Base-by-base conservation (phyloP, 495 filamentous ascomycete genomes). In the Polyplosphaeria fusca region DNA sequence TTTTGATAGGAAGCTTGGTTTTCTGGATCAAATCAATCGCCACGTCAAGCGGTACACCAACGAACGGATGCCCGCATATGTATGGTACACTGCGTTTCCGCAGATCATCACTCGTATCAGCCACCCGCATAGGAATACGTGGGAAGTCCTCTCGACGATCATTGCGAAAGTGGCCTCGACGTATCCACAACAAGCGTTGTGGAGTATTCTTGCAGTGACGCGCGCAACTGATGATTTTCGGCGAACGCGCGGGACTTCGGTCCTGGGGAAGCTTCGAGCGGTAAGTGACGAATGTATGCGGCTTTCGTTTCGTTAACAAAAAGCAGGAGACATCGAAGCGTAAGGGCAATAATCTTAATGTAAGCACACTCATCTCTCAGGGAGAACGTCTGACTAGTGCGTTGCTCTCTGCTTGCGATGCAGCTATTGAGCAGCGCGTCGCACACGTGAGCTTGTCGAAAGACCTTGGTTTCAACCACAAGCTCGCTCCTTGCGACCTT, bases 71-170 rank as follows among this genome's bases (percentile, higher is more conserved):
- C 90, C 90, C n/a, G 81, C 90, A 26, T 95, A 86, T 69, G 77
- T 91, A 67, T 89, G 94, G 64, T 96, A 95, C 70, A 95, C 92
- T 0, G 88, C 91, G 12, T 76, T 99, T 14, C 84, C 92, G 25
- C 93, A 99, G 71, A 85, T 97, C 37, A 83, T 97, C 49, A 89
- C 91, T 38, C 81, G 93, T 24, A 96, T 99, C 45, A 86, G 86
- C 40, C 92, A 97, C 73, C 82, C 87, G 0, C 87, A 95, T 69
- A 63, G 60, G 19, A 80, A 83, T 9, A 88, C 96, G 16, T 91
- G 86, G 69, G 78, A 82, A 42, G 68, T 88, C 12, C 77, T 99
- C 28, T 77, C 86, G 45, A 77, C 76, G 20, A 89, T 95, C 58
- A 90, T 97, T 42, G 72, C 85, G 32, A 93, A 87, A 66, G 86